Percentiles rank a stretch among this genome's conserved stretches.
Evolutionary conservation across 805 yeast genomes (phyloP).

Genomic region (Metschnikowia hibisci): DNA sequence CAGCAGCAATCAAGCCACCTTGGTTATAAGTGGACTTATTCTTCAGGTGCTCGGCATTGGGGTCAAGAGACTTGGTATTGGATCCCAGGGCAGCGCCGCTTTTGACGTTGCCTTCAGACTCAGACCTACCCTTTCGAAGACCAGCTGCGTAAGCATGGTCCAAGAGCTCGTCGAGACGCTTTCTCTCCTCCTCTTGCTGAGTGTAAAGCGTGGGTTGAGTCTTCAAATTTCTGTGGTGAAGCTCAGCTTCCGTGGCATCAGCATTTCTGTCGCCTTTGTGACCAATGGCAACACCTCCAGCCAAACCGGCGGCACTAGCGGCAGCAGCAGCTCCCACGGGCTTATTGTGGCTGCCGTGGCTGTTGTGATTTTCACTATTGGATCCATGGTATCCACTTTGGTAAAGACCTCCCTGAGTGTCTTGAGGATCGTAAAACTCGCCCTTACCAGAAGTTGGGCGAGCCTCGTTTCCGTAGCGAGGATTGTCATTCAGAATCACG

Average conservation of each 20-base stretch:
- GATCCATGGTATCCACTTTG: slow-evolving; percentile 4
- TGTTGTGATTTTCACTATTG: neutral
- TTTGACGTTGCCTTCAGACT: slow-evolving; percentile 3
- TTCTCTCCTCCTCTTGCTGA: slow-evolving; percentile 13
- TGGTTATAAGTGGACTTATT: slow-evolving; percentile 33
- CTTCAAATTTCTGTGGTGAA: slow-evolving; percentile 20
- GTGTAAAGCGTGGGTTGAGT: slow-evolving; percentile 22
- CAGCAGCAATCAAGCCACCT: slow-evolving; percentile 24
- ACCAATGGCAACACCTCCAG: slow-evolving; percentile 16
- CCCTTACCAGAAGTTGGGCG: slow-evolving; percentile 27
- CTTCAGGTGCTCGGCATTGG: slow-evolving; percentile 22
- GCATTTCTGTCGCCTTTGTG: slow-evolving; percentile 11
- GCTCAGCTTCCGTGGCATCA: slow-evolving; percentile 26
- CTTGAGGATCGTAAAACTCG: slow-evolving; percentile 31
- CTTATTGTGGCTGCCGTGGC: slow-evolving; percentile 4
- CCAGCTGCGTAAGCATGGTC: slow-evolving; percentile 20
- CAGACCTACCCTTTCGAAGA: slow-evolving; percentile 13
- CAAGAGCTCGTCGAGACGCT: slow-evolving; percentile 11
- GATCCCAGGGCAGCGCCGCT: slow-evolving; percentile 8
- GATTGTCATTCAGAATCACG: slow-evolving; percentile 22
- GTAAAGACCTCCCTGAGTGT: slow-evolving; percentile 34
- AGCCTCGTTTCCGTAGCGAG: slow-evolving; percentile 30
- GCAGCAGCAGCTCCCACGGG: slow-evolving; percentile 12
- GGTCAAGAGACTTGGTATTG: slow-evolving; percentile 14
- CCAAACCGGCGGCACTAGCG: slow-evolving; percentile 10